Conservation (phyloP, 192 early-diverging fungal genomes). For the Entomortierella chlamydospora region DNA sequence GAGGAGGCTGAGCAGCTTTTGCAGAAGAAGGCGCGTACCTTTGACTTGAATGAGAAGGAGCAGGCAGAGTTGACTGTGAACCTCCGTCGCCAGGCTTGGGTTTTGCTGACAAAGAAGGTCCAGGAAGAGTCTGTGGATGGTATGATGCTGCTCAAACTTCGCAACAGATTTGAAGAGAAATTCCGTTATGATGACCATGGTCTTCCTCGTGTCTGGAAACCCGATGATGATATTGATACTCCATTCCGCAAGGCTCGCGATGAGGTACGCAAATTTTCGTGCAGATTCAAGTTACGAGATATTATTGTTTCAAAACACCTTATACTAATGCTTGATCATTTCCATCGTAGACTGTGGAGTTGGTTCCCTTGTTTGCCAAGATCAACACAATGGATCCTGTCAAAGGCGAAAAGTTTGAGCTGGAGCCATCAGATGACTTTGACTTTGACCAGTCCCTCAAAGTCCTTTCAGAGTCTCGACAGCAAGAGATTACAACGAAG, state of each 20-base stretch:
- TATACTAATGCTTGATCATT: neutral
- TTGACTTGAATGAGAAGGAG: slow-evolving; percentile 65
- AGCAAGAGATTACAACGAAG: slow-evolving; percentile 77
- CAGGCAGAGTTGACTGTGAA: slow-evolving; percentile 62
- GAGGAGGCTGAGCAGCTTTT: slow-evolving; percentile 66
- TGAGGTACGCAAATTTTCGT: slow-evolving; percentile 42
- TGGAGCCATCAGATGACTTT: slow-evolving; percentile 60
- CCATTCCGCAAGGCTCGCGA: slow-evolving; percentile 82
- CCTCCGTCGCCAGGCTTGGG: slow-evolving; percentile 79
- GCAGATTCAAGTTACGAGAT: no score
- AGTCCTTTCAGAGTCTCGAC: slow-evolving; percentile 69
- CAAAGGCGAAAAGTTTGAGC: slow-evolving; percentile 48
- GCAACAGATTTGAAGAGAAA: slow-evolving; percentile 85
- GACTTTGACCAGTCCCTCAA: slow-evolving; percentile 71
- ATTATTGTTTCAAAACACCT: neutral
- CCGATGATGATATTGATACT: slow-evolving; percentile 94
- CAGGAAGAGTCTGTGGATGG: slow-evolving; percentile 87
- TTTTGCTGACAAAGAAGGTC: slow-evolving; percentile 74
- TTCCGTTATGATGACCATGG: slow-evolving; percentile 96
- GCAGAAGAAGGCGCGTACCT: slow-evolving; percentile 65
- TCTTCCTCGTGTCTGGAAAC: slow-evolving; percentile 94
- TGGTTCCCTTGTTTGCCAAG: slow-evolving; percentile 79
- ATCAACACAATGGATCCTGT: slow-evolving; percentile 67
- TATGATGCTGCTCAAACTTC: slow-evolving; percentile 84
- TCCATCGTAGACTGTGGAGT: slow-evolving; percentile 58